phyloP scores from a whole-genome alignment of 1,284 basidiomycete species.

The Ceratobasidium sp. region DNA sequence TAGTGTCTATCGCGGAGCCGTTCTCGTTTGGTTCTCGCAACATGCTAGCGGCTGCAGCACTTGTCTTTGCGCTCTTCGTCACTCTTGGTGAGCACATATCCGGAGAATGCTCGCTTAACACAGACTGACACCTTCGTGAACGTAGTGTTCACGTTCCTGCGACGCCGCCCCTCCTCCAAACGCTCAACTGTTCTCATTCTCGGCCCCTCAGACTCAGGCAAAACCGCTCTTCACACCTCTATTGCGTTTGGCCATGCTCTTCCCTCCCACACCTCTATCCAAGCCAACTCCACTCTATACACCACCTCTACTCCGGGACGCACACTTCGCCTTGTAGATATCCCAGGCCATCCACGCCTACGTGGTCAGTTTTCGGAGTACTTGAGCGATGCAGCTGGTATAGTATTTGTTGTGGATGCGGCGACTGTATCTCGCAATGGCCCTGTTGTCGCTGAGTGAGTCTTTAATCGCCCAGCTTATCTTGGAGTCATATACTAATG shows the following conservation, averaged over 20 bases:
- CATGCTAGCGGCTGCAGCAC: not conserved
- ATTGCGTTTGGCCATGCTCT: slow-evolving; percentile 70
- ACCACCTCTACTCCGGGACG: slow-evolving; percentile 54
- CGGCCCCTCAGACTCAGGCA: slow-evolving; percentile 76
- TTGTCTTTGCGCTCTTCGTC: slow-evolving; percentile 19
- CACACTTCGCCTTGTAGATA: slow-evolving; percentile 67
- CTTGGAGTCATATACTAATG: not conserved
- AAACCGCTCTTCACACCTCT: slow-evolving; percentile 74
- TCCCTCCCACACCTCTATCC: slow-evolving; percentile 77
- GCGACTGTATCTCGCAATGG: slow-evolving; percentile 78
- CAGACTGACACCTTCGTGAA: not conserved
- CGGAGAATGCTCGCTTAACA: too few species aligned
- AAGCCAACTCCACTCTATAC: slow-evolving; percentile 68
- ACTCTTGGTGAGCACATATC: slow-evolving; percentile 16
- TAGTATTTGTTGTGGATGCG: slow-evolving; percentile 80
- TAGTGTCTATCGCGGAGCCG: slow-evolving; percentile 16
- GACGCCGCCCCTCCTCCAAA: slow-evolving; percentile 18
- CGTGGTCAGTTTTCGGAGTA: slow-evolving; percentile 74
- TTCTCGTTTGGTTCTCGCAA: slow-evolving; percentile 25
- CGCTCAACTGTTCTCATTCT: slow-evolving; percentile 64
- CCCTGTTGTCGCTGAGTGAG: slow-evolving; percentile 77
- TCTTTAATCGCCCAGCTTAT: slow-evolving; percentile 45
- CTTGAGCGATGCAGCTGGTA: slow-evolving; percentile 66
- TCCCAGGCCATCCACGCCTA: slow-evolving; percentile 82
- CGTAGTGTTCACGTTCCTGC: slow-evolving; percentile 13